Evolutionary conservation across 169 alveolate species (phyloP).

Genomic region (Eimeria acervulina): DNA sequence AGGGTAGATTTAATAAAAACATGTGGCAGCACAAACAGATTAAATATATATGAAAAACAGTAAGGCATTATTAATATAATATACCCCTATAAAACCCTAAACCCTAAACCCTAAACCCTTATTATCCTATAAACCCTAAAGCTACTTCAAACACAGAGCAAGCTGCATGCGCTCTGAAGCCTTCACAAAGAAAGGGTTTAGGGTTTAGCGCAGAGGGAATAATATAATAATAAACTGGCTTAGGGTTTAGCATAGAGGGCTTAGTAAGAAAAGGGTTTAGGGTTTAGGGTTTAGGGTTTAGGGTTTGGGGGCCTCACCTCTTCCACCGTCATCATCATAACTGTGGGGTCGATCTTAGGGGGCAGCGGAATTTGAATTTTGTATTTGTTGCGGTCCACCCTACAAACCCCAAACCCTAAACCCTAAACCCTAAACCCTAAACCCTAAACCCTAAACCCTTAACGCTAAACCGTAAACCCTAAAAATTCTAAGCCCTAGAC

Average conservation of each 20-base stretch:
- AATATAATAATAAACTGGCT: background rate
- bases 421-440: slow-evolving; percentile 39
- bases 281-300: slow-evolving; percentile 32
- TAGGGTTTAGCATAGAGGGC: background rate
- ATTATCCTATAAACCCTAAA: background rate
- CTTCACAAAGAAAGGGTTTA: too few species aligned
- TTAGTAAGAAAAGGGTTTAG: too few species aligned
- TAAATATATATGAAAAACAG: too few species aligned
- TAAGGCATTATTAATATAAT: too few species aligned
- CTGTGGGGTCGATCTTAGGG: slow-evolving; percentile 99
- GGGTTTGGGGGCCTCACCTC: slow-evolving; percentile 87
- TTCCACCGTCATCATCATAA: slow-evolving; percentile 99
- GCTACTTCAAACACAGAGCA: background rate
- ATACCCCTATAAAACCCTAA: too few species aligned
- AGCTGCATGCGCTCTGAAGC: background rate
- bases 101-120: background rate
- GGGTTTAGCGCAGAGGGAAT: background rate
- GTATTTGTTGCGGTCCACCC: slow-evolving; percentile 97
- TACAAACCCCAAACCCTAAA: slow-evolving; percentile 61
- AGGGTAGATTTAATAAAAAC: too few species aligned
- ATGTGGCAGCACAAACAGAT: too few species aligned
- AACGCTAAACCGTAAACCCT: background rate
- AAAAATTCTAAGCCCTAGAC: background rate
- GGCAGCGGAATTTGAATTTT: slow-evolving; percentile 98
- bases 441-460: background rate